Base-by-base conservation (phyloP, 2,329 filamentous ascomycete species). In the Hirsutella rhossiliensis region DNA sequence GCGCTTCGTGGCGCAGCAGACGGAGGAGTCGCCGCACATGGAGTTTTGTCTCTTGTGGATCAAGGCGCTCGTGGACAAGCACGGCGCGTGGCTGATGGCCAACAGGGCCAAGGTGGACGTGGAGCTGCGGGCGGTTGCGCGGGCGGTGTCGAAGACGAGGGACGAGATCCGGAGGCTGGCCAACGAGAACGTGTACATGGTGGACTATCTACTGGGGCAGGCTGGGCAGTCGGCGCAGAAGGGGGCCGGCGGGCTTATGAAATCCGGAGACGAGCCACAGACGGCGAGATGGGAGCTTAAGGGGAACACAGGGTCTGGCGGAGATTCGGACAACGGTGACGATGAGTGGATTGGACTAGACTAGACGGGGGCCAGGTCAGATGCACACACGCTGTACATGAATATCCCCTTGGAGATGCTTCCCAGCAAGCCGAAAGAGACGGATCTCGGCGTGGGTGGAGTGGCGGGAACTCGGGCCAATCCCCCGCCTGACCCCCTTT, bases 41-140 rank as follows among this genome's bases (percentile, higher is more conserved):
- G 92, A 98, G 65, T 94, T 97, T 64, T 94, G 92, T 56, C 68
- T 98, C 38, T 68, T 90, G 9, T 98, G 92, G 92, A 84, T 96
- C 56, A 86, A 92, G 62, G 80, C 86, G 1, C 66, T 84, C 30
- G 71, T 97, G 46, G 83, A 84, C 54, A 80, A 80, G 54, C 90
- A 97, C 60, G 92, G 92, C 30, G 74, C 83, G 19, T 90, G 84
- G 72, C 73, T 98, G 54, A 84, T 87, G 46, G 84, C 89, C 31
- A 84, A 90, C 60, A 74, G 83, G 19, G 82, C 77, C 43, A 82
- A 84, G 53, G 80, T 92, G 30, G 87, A 90, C 32, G 76, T 90
- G 3, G 92, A 97, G 63, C 67, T 97, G 50, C 76, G 92, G 31
- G 76, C 87, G 29, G 81, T 96, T 8, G 81, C 87, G 48, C 79